These are phyloP conservation scores for Flaveria linearis DNA, from an alignment of 129 eudicot species.

Conservation along the genomic window DNA sequence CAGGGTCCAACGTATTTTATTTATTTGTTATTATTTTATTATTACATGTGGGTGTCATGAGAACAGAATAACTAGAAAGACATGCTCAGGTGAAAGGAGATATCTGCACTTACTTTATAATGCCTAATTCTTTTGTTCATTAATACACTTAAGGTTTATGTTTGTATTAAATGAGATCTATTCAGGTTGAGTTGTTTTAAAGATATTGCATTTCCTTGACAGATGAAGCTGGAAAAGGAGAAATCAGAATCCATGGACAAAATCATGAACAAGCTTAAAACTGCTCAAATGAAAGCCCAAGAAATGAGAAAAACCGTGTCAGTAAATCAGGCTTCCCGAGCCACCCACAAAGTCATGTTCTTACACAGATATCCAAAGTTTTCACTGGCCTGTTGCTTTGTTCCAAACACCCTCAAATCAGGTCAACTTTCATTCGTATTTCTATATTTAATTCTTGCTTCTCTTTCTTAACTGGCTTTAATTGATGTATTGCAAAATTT, in stretches of 20 bases:
- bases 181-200: background rate
- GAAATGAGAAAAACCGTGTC: slow-evolving; percentile 56
- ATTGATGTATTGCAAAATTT: background rate
- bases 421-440: slow-evolving; percentile 26
- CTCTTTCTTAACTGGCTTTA: slow-evolving; percentile 3
- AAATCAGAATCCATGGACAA: slow-evolving; percentile 77
- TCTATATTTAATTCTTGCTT: background rate
- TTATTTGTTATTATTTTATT: background rate
- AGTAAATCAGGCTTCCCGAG: slow-evolving; percentile 32
- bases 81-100: background rate
- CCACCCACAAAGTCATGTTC: slow-evolving; percentile 32
- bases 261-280: slow-evolving; percentile 68
- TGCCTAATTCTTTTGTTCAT: background rate
- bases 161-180: background rate
- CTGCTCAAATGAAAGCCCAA: slow-evolving; percentile 66
- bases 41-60: background rate
- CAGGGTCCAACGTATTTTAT: background rate
- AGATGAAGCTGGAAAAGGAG: slow-evolving; percentile 91
- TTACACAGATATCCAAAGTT: slow-evolving; percentile 43
- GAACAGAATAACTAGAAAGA: slow-evolving; percentile 4
- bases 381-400: slow-evolving; percentile 45
- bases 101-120: background rate
- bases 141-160: background rate
- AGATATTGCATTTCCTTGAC: background rate
- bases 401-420: slow-evolving; percentile 29